Evolutionary conservation across 805 yeast species (phyloP).

Genomic region (Nakazawaea ambrosiae): DNA sequence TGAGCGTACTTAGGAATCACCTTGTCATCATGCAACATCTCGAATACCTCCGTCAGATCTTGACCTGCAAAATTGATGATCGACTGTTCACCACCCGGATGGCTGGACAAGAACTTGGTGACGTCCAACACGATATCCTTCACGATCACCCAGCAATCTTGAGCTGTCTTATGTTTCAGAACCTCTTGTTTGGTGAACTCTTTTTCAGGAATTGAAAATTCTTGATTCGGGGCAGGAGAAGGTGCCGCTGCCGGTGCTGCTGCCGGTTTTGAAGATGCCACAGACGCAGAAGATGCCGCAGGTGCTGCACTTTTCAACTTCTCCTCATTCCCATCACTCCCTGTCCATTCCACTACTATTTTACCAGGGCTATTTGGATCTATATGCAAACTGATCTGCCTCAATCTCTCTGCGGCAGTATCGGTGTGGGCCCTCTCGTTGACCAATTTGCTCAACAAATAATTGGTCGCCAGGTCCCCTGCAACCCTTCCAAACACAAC

Average conservation of each 20-base stretch:
- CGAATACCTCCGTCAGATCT: conserved; percentile 58
- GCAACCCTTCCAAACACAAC: conserved; percentile 54
- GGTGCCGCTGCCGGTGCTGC: neutral
- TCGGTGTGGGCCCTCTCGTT: neutral
- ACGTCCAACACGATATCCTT: conserved; percentile 45
- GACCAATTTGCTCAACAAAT: conserved; percentile 17
- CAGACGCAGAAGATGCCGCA: neutral
- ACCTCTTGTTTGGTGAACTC: conserved; percentile 42
- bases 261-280: conserved; percentile 8
- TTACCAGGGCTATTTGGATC: conserved; percentile 30
- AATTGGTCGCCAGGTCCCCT: conserved; percentile 30
- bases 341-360: conserved; percentile 31
- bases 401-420: conserved; percentile 27
- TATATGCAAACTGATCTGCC: conserved; percentile 36
- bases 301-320: conserved; percentile 1
- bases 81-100: conserved; percentile 76
- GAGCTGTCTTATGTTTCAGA: conserved; percentile 34
- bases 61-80: conserved; percentile 63
- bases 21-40: conserved; percentile 51
- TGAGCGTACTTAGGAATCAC: conserved; percentile 44
- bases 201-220: conserved; percentile 36
- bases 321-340: conserved; percentile 11
- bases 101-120: conserved; percentile 36
- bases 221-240: conserved; percentile 9
- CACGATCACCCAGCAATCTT: conserved; percentile 49